Conservation (phyloP, 2,329 filamentous ascomycete species). For the Ascochyta koolunga region DNA sequence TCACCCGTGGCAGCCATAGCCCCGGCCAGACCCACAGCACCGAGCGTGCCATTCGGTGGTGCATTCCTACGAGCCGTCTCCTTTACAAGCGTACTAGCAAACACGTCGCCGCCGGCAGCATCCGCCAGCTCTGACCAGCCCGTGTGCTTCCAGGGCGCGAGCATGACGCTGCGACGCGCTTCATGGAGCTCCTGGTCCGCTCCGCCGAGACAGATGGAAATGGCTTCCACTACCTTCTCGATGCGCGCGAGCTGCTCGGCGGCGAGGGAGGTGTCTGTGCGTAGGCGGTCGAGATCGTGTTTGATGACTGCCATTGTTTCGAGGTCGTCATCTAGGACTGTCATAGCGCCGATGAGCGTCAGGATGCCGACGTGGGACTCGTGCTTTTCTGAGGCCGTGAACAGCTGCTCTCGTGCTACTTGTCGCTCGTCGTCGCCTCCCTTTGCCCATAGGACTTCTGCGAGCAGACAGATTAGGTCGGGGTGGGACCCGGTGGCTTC, state of each 20-base stretch:
- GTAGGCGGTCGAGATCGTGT: conserved; percentile 75
- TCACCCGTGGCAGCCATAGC: conserved; percentile 77
- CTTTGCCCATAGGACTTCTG: conserved; percentile 92
- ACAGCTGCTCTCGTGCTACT: conserved; percentile 78
- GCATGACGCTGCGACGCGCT: conserved; percentile 77
- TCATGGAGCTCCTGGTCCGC: conserved; percentile 64
- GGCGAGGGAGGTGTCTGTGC: conserved; percentile 69
- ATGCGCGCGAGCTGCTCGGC: conserved; percentile 71
- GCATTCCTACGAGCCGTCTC: conserved; percentile 76
- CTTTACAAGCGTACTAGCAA: conserved; percentile 77
- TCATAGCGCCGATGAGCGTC: conserved; percentile 81
- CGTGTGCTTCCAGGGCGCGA: conserved; percentile 77
- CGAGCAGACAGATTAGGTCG: conserved; percentile 84
- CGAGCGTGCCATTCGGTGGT: conserved; percentile 72
- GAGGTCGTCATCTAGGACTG: conserved; percentile 77
- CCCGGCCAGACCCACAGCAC: conserved; percentile 70
- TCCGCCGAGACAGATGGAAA: conserved; percentile 63
- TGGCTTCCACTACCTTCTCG: conserved; percentile 75
- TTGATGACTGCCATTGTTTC: conserved; percentile 82
- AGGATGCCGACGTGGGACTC: conserved; percentile 80
- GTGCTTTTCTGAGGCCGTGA: conserved; percentile 75
- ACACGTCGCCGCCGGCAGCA: conserved; percentile 52
- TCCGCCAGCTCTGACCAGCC: conserved; percentile 80
- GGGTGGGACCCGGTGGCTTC: conserved; percentile 77
- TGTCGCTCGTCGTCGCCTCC: conserved; percentile 75